Evolutionary conservation across 768 basidiomycete species (phyloP), one percentile per base, ranked within the genome.

Genomic region (Naganishia friedmannii): DNA sequence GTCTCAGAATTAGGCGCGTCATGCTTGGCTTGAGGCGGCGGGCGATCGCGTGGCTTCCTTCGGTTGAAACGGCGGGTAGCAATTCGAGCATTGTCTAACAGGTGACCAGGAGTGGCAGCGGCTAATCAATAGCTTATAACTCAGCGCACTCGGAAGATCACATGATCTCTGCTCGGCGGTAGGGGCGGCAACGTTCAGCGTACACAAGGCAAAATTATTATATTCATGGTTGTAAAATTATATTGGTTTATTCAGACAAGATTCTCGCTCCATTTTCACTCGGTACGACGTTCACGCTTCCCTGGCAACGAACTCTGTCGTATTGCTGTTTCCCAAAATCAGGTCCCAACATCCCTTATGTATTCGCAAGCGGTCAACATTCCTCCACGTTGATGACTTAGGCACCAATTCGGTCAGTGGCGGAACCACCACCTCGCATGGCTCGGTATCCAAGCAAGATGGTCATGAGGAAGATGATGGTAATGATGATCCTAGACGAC

Each of bases 401-500:
- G n/a, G 60, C 60, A 29, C 60, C 60, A 66, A 76, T 70, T 45
- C 73, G 65, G 66, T 80, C 78, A 45, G 60, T 63, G 42, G 60
- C 60, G 60, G 60, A 63, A 63, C 60, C 60, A 45, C 80, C 80
- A 6, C 77, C 66, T 63, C 78, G 70, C 57, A 81, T 65, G 2
- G 76, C 72, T 28, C 74, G 57, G 28, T 71, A 55, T 17, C 76
- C 77, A 53, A 81, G 72, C 26, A 77, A 45, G 68, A 78, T 39
- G 72, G 79, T 69, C 29, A 74, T 67, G 53, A 76, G 58, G 66
- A 78, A 72, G 19, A 72, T 66, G 65, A 79, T 29, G 53, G 76
- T 74, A 68, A 82, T 73, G 70, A 80, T 55, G 73, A 82, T 81
- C 72, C 68, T 66, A 48, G 7, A 26, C 21, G 21, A 46, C n/a